These are phyloP conservation scores for Penicillium simplicissimum DNA, from an alignment of 495 filamentous ascomycete genomes.

Conservation along the genomic window DNA sequence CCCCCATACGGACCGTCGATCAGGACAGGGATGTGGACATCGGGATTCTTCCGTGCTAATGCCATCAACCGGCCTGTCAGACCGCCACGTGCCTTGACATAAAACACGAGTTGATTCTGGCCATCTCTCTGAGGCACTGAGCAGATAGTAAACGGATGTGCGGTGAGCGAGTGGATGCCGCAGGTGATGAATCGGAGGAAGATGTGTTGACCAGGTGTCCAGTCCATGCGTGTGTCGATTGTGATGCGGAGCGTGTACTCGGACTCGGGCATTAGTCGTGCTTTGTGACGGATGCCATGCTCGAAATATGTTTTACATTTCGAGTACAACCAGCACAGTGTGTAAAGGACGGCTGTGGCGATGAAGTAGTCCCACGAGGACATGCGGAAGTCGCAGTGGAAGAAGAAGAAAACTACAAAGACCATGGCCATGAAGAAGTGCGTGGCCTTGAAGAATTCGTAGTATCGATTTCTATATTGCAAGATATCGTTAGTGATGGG, in stretches of 20 bases:
- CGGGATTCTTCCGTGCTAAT: conserved; percentile 29
- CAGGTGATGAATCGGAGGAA: conserved; percentile 44
- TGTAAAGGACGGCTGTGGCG: conserved; percentile 49
- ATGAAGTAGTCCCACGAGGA: conserved; percentile 60
- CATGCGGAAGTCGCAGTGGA: conserved; percentile 57
- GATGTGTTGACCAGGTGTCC: conserved; percentile 45
- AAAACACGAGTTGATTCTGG: conserved; percentile 30
- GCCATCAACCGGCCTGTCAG: conserved; percentile 36
- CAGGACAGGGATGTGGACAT: conserved; percentile 29
- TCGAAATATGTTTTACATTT: conserved; percentile 45
- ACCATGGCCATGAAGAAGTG: conserved; percentile 54
- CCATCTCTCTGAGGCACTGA: conserved; percentile 29
- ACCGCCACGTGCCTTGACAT: conserved; percentile 30
- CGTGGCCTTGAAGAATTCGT: conserved; percentile 61
- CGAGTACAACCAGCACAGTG: conserved; percentile 42
- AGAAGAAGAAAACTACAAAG: conserved; percentile 58
- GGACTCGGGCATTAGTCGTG: conserved; percentile 39
- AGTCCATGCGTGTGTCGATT: conserved; percentile 41
- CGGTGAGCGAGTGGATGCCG: conserved; percentile 33
- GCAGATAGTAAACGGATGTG: conserved; percentile 51
- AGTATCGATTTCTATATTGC: conserved; percentile 48
- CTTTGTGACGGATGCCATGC: conserved; percentile 42
- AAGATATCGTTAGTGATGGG: background rate
- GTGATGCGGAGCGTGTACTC: conserved; percentile 40
- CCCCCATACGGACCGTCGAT: conserved; percentile 50